Base-by-base conservation (phyloP, 2,329 filamentous ascomycete species). In the Paecilomyces formosus region DNA sequence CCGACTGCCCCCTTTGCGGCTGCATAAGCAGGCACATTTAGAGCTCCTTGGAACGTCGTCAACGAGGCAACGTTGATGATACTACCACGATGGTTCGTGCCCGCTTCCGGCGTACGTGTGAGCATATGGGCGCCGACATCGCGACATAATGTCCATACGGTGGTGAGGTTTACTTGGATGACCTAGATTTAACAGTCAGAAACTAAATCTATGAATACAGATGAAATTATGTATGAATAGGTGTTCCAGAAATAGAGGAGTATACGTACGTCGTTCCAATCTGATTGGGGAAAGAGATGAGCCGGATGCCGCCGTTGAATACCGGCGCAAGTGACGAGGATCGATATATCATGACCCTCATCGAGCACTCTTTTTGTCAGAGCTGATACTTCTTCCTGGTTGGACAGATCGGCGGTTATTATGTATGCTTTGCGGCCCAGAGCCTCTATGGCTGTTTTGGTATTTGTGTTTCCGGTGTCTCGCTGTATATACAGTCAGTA, bases 1-100 rank as follows among this genome's bases (percentile, higher is more conserved):
- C 85, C 88, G 0, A 96, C 86, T 8, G 89, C 92, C 53, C 91
- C 92, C 76, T 96, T 96, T 62, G 85, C 86, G 0, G 91, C 89
- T 0, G 92, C 88, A 70, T 96, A 96, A 0, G 92, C 92, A 0
- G 91, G 91, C 0, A 96, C 90, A 0, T 88, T 96, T 64, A 96
- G 80, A 0, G 92, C 92, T 57, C 92, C 92, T 71, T 96, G 89
- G 80, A 93, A 93, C 53, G 85, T 85, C 39, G 96, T 82, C 49
- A 97, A 82, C 12, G 85, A 89, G 12, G 87, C 91, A 58, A 95
- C 85, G 76, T 96, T 96, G 79, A 96, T 88, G 76, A 96, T 88
- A 68, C 65, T 58, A 24, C 62, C 71, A 15, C 69, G 67, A 21
- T 62, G 68, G 35, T 66, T 68, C 18, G 64, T 61, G 18, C 64